Evolutionary conservation across 2,329 filamentous ascomycete species (phyloP), one percentile per base, ranked within the genome.

Genomic region (Neofusicoccum laricinum): DNA sequence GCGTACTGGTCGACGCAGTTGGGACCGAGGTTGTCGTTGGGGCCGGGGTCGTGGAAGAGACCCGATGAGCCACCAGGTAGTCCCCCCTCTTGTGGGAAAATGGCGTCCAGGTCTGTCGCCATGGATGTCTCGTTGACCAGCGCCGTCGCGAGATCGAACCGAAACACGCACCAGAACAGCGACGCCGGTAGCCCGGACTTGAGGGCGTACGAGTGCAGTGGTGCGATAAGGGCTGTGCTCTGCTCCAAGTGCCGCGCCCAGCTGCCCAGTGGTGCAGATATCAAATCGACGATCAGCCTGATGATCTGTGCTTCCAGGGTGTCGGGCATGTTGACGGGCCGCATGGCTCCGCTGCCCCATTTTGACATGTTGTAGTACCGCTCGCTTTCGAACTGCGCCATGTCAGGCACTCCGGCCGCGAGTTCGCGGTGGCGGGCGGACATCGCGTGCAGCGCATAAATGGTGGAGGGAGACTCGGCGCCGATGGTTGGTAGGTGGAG

Each of bases 401-500:
- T 34, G n/a, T 58, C 53, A 12, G 53, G 53, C 6, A 58, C 30
- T 2, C 55, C 55, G 21, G 25, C 36, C 4, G 55, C 40, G 25
- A 59, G 55, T 11, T 59, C 55, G 3, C 55, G 30, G 7, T 59
- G 55, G 17, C 55, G 55, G 15, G 68, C 81, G 0, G 83, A 85
- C 6, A 86, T 79, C 0, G 84, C 83, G 5, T 86, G 74, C 36
- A 86, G 78, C 0, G 82, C 82, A 65, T 83, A 83, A 71, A 2
- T 85, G 67, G 25, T 80, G 74, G 0, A 78, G 74, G 25, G 80
- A 81, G 25, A 73, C 76, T 46, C 79, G 1, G 57, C 79, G 0
- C 83, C 82, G 34, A 85, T 72, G 2, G 82, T 72, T 0, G 84
- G 81, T 2, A 86, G 74, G 11, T 82, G 78, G 1, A 82, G 79